A percentile compares a stretch with the other conserved stretches of the same genome.
These are phyloP conservation scores for Hortiboletus rubellus DNA, from an alignment of 1,284 basidiomycete genomes.

Conservation along the genomic window DNA sequence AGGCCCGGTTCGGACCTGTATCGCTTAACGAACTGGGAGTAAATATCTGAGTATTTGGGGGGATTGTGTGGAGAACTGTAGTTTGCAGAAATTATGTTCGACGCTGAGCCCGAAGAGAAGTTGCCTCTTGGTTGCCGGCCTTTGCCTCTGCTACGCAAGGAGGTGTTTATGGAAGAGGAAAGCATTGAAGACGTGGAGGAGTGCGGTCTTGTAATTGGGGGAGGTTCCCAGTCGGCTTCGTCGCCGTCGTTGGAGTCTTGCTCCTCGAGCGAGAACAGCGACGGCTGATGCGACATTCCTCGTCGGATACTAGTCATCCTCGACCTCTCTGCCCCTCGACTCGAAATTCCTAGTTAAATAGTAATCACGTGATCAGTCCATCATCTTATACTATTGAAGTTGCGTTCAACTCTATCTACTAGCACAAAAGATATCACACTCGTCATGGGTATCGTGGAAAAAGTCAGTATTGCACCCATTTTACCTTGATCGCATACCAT, in stretches of 20 bases:
- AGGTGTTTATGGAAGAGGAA: conserved; percentile 33
- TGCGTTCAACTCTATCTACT: background rate
- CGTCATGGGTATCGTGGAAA: conserved; percentile 88
- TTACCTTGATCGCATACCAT: background rate
- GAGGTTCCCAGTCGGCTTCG: conserved; percentile 47
- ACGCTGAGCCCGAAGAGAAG: conserved; percentile 31
- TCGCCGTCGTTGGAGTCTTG: conserved; percentile 49
- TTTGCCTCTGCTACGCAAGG: conserved; percentile 36
- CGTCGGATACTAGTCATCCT: conserved; percentile 39
- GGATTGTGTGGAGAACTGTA: conserved; percentile 32
- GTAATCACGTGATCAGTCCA: conserved; percentile 12
- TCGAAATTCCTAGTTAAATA: background rate
- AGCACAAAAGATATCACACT: background rate
- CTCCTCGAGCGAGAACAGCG: conserved; percentile 66
- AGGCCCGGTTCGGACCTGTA: conserved; percentile 61
- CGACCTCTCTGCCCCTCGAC: background rate
- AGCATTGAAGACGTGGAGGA: conserved; percentile 29
- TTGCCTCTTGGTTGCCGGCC: conserved; percentile 38
- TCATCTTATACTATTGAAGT: no score
- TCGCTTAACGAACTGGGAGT: conserved; percentile 73
- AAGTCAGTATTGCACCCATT: conserved; percentile 46
- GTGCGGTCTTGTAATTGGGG: conserved; percentile 34
- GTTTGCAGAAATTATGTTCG: conserved; percentile 35
- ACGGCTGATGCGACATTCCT: conserved; percentile 52
- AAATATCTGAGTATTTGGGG: conserved; percentile 63